Conservation (phyloP, 371 early-diverging fungal species). For the Dinochytrium kinnereticum region DNA sequence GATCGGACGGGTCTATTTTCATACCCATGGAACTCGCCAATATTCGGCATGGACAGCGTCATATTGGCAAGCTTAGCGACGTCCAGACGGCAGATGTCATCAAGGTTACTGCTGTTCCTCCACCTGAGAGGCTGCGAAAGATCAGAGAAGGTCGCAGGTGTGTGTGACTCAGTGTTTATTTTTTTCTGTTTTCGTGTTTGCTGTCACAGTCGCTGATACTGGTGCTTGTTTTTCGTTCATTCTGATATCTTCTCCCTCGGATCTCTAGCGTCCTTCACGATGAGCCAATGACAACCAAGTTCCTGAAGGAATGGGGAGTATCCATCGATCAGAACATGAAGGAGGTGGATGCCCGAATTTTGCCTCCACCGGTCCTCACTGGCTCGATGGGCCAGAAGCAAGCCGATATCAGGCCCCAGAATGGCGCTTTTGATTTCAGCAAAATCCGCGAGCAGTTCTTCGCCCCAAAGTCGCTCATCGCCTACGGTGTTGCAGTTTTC, state of each 20-base stretch:
- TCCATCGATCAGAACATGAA: slow-evolving; percentile 57
- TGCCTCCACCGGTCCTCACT: slow-evolving; percentile 71
- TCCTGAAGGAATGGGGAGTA: slow-evolving; percentile 25
- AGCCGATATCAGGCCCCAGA: slow-evolving; percentile 29
- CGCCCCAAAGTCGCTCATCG: slow-evolving; percentile 65
- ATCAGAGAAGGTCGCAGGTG: slow-evolving; percentile 23
- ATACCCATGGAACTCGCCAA: slow-evolving; percentile 50
- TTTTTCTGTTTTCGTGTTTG: too few species aligned
- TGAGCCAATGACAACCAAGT: not conserved
- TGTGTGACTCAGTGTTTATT: too few species aligned
- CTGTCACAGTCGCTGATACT: too few species aligned
- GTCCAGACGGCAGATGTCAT: slow-evolving; percentile 37
- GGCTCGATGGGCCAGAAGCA: slow-evolving; percentile 60
- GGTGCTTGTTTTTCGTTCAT: slow-evolving; percentile 3
- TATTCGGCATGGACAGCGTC: slow-evolving; percentile 34
- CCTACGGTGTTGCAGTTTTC: slow-evolving; percentile 72
- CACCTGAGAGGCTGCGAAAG: slow-evolving; percentile 18
- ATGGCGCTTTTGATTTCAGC: slow-evolving; percentile 54
- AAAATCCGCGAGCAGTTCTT: slow-evolving; percentile 58
- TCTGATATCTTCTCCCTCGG: not conserved
- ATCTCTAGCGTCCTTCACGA: slow-evolving; percentile 20
- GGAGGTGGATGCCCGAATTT: slow-evolving; percentile 66
- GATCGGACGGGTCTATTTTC: slow-evolving; percentile 32
- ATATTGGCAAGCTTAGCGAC: slow-evolving; percentile 38
- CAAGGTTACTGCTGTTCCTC: slow-evolving; percentile 36